Evolutionary conservation across 78 protist genomes (phyloP), one percentile per base, ranked within the genome.

Genomic region (Dictyostelium intermedium): DNA sequence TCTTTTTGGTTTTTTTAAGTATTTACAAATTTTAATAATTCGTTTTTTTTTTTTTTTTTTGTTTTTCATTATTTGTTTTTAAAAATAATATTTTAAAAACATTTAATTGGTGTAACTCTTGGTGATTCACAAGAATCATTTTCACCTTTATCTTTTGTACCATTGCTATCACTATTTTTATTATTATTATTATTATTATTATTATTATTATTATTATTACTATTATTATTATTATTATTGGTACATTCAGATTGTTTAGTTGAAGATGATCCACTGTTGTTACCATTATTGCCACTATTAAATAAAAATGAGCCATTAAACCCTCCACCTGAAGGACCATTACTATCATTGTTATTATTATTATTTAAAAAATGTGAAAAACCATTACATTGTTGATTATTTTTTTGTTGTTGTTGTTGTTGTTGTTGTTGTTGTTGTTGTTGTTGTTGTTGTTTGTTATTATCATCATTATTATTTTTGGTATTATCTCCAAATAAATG

Each of bases 41-140:
- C n/a, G 20, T 50, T 50, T 50, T 50, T 50, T 3, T 50, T 50
- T 50, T 45, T 4, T 45, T 45, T 45, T 45, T 45, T 45, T 45
- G 6, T 45, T 45, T 45, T 45, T 41, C 11, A 5, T 41, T 41
- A 41, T 41, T 41, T 45, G 56, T 45, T 45, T 45, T 60, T 60
- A 20, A 60, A 23, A 3, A 60, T 60, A 13, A 56, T 10, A 25
- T 63, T 25, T 63, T 25, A 66, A 66, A 66, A 66, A 66, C 74
- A 66, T 66, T 66, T 66, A 66, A 66, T 66, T 66, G 74, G 74
- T 27, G 74, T 27, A 23, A 27, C 74, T 63, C 73, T 63, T 63
- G 73, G 73, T 25, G 73, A 63, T 25, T 63, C 73, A 27, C 74
- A 66, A 27, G 74, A 66, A 66, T 66, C 74, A 66, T 66, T 66